Conservation (phyloP, 2,329 filamentous ascomycete species). For the Talaromyces islandicus region DNA sequence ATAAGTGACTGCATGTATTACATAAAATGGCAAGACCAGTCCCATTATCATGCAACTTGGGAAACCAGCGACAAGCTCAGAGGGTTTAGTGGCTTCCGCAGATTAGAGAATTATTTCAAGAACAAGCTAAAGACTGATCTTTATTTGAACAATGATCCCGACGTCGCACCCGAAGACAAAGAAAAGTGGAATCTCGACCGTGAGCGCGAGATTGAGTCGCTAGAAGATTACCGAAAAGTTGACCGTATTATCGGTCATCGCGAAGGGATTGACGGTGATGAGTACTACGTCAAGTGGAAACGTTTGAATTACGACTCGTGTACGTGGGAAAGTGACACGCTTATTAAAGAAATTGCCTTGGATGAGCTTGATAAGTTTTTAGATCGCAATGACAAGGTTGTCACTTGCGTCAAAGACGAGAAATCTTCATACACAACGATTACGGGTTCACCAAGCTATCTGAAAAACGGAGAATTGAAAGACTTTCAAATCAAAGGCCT, state of each 20-base stretch:
- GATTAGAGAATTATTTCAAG: slow-evolving; percentile 90
- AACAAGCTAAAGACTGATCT: slow-evolving; percentile 72
- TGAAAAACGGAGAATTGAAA: slow-evolving; percentile 76
- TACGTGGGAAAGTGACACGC: slow-evolving; percentile 79
- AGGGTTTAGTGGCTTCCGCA: slow-evolving; percentile 75
- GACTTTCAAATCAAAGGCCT: slow-evolving; percentile 91
- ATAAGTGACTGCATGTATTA: slow-evolving; percentile 63
- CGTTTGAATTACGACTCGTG: slow-evolving; percentile 87
- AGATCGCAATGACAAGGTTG: slow-evolving; percentile 73
- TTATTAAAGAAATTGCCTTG: slow-evolving; percentile 74
- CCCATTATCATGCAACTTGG: slow-evolving; percentile 94
- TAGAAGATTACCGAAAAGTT: slow-evolving; percentile 85
- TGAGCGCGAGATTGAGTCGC: slow-evolving; percentile 80
- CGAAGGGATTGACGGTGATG: slow-evolving; percentile 70
- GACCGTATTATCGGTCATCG: slow-evolving; percentile 85
- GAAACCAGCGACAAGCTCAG: slow-evolving; percentile 70
- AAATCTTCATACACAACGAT: slow-evolving; percentile 66
- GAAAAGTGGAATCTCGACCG: slow-evolving; percentile 95
- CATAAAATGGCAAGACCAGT: slow-evolving; percentile 96
- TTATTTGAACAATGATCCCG: slow-evolving; percentile 65
- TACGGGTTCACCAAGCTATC: slow-evolving; percentile 76
- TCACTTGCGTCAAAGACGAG: slow-evolving; percentile 73
- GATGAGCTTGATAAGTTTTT: slow-evolving; percentile 87
- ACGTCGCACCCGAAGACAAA: slow-evolving; percentile 74
- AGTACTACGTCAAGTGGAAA: slow-evolving; percentile 98